A percentile compares a stretch with the other conserved stretches of the same genome.
Conservation (phyloP, 2,329 filamentous ascomycete genomes). For the Aurifilum marmelostoma region DNA sequence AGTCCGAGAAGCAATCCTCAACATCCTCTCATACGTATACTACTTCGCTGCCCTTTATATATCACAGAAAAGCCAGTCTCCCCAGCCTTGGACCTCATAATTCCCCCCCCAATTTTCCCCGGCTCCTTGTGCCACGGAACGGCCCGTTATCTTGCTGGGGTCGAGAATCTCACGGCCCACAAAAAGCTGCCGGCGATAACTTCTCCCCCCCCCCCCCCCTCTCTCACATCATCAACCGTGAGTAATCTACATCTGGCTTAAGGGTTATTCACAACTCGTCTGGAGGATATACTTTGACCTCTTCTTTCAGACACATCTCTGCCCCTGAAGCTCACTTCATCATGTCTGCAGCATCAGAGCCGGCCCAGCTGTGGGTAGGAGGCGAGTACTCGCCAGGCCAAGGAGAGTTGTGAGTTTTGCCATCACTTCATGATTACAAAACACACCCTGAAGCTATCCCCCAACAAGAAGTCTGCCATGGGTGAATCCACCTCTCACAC, state of each 20-base stretch:
- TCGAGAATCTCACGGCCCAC: background rate
- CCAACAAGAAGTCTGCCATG: too few relatives aligned
- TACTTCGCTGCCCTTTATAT: too few relatives aligned
- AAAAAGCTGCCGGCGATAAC: background rate
- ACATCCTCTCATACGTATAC: too few relatives aligned
- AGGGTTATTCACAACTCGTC: too few relatives aligned
- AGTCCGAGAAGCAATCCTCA: too few relatives aligned
- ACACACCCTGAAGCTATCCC: too few relatives aligned
- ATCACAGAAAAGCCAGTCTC: too few relatives aligned
- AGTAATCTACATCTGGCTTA: background rate
- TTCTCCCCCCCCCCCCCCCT: background rate
- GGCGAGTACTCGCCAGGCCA: constrained; percentile 29
- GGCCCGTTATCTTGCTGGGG: background rate
- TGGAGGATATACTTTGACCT: background rate
- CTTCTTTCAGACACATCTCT: background rate
- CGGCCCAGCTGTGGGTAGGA: constrained; percentile 31
- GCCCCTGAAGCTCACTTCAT: background rate
- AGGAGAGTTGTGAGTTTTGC: constrained; percentile 33
- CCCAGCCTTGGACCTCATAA: too few relatives aligned
- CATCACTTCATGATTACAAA: too few relatives aligned
- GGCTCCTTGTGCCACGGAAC: background rate
- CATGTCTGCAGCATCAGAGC: background rate
- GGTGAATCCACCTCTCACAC: too few relatives aligned
- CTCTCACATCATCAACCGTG: background rate
- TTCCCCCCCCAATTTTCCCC: background rate